Evolutionary conservation across 192 early-diverging fungal species (phyloP).

Genomic region (Mortierella antarctica): DNA sequence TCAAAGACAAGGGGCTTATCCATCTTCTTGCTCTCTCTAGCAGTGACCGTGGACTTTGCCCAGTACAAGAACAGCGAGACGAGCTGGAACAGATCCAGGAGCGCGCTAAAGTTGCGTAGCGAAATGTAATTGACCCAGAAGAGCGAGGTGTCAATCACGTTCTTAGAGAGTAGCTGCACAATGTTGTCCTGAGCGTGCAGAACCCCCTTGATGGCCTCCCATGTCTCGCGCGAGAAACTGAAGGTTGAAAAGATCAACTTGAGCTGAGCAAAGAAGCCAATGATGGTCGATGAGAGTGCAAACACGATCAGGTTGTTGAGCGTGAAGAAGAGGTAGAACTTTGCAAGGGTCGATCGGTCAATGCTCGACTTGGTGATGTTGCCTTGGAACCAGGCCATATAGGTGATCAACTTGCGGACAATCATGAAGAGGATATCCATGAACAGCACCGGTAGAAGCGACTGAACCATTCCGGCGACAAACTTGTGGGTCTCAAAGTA

Average conservation of each 20-base stretch:
- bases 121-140: slow-evolving; percentile 86
- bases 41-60: slow-evolving; percentile 69
- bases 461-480: slow-evolving; percentile 70
- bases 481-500: slow-evolving; percentile 63
- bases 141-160: slow-evolving; percentile 60
- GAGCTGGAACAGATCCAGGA: slow-evolving; percentile 77
- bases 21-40: slow-evolving; percentile 74
- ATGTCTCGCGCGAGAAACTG: background rate
- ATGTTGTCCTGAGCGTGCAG: slow-evolving; percentile 45
- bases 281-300: slow-evolving; percentile 57
- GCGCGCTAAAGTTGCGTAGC: slow-evolving; percentile 69
- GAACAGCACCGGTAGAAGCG: slow-evolving; percentile 72
- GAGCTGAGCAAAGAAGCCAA: slow-evolving; percentile 33
- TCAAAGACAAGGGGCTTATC: slow-evolving; percentile 78
- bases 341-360: slow-evolving; percentile 75
- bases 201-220: slow-evolving; percentile 43
- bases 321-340: slow-evolving; percentile 80
- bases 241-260: slow-evolving; percentile 15
- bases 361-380: slow-evolving; percentile 74
- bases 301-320: slow-evolving; percentile 77
- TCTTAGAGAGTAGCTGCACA: slow-evolving; percentile 44
- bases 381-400: slow-evolving; percentile 75
- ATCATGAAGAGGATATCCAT: slow-evolving; percentile 74
- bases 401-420: slow-evolving; percentile 71
- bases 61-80: slow-evolving; percentile 70